Percentiles rank a stretch among this genome's conserved stretches.
phyloP scores from a whole-genome alignment of 257 asterid genomes.

The Ligustrum vulgare region DNA sequence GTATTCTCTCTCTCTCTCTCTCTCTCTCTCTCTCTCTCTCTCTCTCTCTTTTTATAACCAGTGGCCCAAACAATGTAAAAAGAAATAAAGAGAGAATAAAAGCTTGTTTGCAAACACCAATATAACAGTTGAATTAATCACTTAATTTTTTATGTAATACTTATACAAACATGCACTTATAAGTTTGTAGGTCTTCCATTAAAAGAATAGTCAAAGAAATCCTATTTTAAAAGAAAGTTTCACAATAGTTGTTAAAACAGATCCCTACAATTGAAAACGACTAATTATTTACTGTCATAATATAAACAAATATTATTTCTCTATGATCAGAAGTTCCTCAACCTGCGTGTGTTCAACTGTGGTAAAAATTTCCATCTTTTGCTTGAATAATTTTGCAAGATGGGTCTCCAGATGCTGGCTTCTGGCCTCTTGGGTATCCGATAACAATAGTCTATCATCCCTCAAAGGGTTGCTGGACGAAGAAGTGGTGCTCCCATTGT shows the following conservation, averaged over 20 bases:
- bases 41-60: too few species aligned
- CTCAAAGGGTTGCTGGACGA: constrained; percentile 92
- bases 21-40: too few species aligned
- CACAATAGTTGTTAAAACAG: constrained; percentile 64
- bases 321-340: constrained; percentile 25
- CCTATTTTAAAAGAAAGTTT: constrained; percentile 55
- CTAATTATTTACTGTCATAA: constrained; percentile 15
- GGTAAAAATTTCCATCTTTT: constrained; percentile 93
- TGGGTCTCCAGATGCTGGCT: constrained; percentile 98
- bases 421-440: constrained; percentile 85
- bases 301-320: constrained; percentile 1
- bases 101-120: too few species aligned
- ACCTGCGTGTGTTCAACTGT: constrained; percentile 94
- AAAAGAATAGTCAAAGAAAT: neutral
- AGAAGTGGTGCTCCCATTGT: constrained; percentile 92
- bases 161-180: neutral
- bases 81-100: too few species aligned
- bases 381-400: constrained; percentile 90
- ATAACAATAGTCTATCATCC: constrained; percentile 67
- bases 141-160: neutral
- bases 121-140: too few species aligned
- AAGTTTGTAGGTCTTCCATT: neutral
- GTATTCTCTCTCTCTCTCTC: too few species aligned
- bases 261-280: constrained; percentile 58
- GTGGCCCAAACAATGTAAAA: too few species aligned